Evolutionary conservation across 331 rosid species (phyloP), one percentile per base, ranked within the genome.

Genomic region (Malus hybrid): DNA sequence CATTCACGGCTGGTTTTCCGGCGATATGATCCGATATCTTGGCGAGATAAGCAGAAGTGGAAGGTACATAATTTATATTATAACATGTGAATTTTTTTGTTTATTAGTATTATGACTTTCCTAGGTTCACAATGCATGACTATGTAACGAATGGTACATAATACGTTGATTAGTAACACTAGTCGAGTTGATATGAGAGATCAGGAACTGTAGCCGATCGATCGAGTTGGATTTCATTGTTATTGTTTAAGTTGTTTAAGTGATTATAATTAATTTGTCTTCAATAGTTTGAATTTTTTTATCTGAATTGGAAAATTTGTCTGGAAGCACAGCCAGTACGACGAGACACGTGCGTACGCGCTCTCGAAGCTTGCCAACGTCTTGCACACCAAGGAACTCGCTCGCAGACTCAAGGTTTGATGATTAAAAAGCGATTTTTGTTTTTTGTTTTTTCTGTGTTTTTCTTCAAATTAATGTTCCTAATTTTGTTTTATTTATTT

Each of bases 301-400:
- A 13, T 66, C 20, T 26, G 18, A 14, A 56, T 20, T 66, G 63
- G 15, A 22, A 32, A 55, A 1, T 30, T 44, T 74, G 56, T 52
- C 20, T 80, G 82, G 50, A 24, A 28, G 13, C 16, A 3, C 68
- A 90, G 97, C 68, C 84, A 88, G 58, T 95, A 89, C 88, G 96
- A 92, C 64, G 86, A 96, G 72, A 95, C 99, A 84, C 97, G 99
- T 89, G 97, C 97, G 68, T 95, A 95, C 79, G 97, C 97, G 20
- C 91, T 92, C 42, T 95, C 99, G 20, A 95, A 95, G 89, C 97
- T 95, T 12, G 97, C 97, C 64, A 95, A 95, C 83, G 86, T 95
- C 71, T 81, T 92, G 78, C 99, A 95, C 82, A 88, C 97, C 48
- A 83, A 76, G 71, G 96, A 92, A 32, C 99, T 95, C 66, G 89